phyloP scores from a whole-genome alignment of 495 filamentous ascomycete genomes.

The Neurospora hispaniola region DNA sequence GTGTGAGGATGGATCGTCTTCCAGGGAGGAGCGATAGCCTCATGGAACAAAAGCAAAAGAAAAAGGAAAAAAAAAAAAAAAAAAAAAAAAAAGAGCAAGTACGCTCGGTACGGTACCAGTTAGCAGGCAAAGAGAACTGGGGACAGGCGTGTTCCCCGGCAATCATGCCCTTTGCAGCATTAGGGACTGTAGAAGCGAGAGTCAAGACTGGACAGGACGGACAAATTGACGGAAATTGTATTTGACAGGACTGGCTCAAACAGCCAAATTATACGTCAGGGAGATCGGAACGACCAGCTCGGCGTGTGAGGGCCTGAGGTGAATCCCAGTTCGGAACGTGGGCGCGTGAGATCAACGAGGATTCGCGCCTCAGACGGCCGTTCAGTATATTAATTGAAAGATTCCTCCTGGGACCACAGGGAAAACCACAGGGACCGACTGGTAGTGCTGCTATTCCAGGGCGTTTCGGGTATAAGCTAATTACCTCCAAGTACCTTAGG shows the following conservation, averaged over 20 bases:
- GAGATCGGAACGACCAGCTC: background rate
- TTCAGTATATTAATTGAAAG: background rate
- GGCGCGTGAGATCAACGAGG: background rate
- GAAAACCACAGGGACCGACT: background rate
- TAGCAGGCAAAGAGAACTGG: background rate
- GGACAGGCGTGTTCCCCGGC: background rate
- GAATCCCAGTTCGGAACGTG: background rate
- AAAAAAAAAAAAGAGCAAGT: background rate
- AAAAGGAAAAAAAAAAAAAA: background rate
- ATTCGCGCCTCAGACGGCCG: background rate
- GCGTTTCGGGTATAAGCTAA: background rate
- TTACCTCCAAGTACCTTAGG: background rate
- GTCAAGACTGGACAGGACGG: background rate
- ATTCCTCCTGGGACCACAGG: background rate
- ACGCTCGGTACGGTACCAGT: background rate
- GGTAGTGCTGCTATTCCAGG: background rate
- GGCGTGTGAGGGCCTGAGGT: background rate
- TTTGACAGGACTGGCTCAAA: background rate
- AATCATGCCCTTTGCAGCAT: background rate
- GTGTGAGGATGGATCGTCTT: background rate
- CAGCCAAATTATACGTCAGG: background rate
- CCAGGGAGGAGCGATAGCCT: background rate
- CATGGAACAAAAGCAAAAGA: background rate
- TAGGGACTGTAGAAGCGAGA: background rate
- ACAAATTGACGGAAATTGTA: background rate